Evolutionary conservation across 2,329 filamentous ascomycete species (phyloP), one percentile per base, ranked within the genome.

Genomic region (Calonectria leucothoes): DNA sequence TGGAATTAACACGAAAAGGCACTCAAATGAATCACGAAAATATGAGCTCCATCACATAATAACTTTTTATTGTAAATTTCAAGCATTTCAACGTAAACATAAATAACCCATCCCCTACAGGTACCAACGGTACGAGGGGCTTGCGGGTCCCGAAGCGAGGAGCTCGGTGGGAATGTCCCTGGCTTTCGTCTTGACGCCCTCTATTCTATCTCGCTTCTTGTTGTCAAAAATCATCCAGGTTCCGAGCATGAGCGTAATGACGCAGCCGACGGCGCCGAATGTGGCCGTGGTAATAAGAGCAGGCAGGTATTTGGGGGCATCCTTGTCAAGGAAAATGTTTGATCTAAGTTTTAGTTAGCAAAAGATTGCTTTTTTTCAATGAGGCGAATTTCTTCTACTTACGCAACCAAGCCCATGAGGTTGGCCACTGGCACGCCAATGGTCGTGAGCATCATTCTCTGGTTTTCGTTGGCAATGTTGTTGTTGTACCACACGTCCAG

Each of bases 391-490:
- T 20, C 10, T 1, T 27, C 2, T 10, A 59, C 70, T 72, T 51
- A 70, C 71, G 71, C 63, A 20, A 73, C 68, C n/a, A 73, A 27
- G 17, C 71, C 71, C 71, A 95, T 95, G 42, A 95, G 82, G 76
- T 96, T 96, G 4, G 94, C 94, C 12, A 94, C 82, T 0, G 94
- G 94, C 0, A 96, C 93, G 29, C 92, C 93, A 23, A 95, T 89
- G 33, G 91, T 92, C 0, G 94, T 95, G 17, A 95, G 86, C 0
- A 92, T 88, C 7, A 95, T 88, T 59, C 94, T 92, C 45, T 92
- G 90, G 71, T 93, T 92, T 83, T 96, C 94, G 79, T 96, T 90
- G 1, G 94, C 93, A 70, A 95, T 90, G 81, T 96, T 96, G 86
- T 96, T 96, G 85, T 94, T 96, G 85, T 95, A 95, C 92, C 82